Base-by-base conservation (phyloP, 2,329 filamentous ascomycete species). In the Tolypocladium paradoxum region DNA sequence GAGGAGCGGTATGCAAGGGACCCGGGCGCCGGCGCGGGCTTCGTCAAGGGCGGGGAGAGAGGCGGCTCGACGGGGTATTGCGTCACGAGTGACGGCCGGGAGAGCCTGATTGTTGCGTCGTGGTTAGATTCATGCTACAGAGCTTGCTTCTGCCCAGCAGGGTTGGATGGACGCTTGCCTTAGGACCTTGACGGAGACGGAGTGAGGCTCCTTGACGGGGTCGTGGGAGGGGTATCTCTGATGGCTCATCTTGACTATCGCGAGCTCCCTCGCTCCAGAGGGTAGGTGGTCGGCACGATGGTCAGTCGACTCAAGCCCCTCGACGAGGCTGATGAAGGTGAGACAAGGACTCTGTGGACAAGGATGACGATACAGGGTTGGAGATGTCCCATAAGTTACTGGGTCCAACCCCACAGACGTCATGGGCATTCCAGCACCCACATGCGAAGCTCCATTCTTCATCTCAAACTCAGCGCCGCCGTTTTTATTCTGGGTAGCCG, bases 111-210 rank as follows among this genome's bases (percentile, higher is more conserved):
- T 2, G 7, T 14, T 5, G 18, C 6, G 7, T 31, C 27, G 27
- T 4, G 18, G 12, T 46, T 31, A 46, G 27, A 6, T 16, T 14
- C 43, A n/a, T 45, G 24, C 40, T 29, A 6, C n/a, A 24, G 8
- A n/a, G 14, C 24, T 45, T 18, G 5, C 27, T 20, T 31, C 18
- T 3, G 6, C 27, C 34, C 16, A 6, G 43, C 24, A 29, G 27
- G 43, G 5, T 12, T 29, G 43, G 18, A 27, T 8, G 52, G 7
- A 37, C 34, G 54, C 66, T 58, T 73, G 85, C 84, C 84, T 74
- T 37, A 88, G 73, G 49, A 88, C 88, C 74, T 91, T 92, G 51
- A 91, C 73, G 50, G 87, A 90, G 47, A 91, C 81, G 22, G 84
- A 82, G 69, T 91, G 87, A 37, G 87, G 86, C 70, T 91, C 88